phyloP scores from a whole-genome alignment of 148 eudicot genomes.

The Fagopyrum esculentum region DNA sequence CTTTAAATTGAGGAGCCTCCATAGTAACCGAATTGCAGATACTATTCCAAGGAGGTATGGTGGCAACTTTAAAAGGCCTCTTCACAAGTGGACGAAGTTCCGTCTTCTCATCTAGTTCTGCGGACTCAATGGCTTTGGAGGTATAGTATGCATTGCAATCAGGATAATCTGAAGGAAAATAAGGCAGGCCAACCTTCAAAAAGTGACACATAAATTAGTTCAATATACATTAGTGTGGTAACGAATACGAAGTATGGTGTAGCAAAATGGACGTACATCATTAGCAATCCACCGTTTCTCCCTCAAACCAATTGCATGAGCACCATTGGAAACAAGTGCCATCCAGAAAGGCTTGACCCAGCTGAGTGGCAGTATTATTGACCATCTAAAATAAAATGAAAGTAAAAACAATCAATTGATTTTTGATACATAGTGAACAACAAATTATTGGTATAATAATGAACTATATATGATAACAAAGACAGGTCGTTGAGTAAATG shows the following conservation, averaged over 20 bases:
- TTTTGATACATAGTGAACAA: background rate
- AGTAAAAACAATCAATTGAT: background rate
- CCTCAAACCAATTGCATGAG: slow-evolving; percentile 75
- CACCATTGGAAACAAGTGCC: slow-evolving; percentile 63
- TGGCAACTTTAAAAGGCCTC: slow-evolving; percentile 53
- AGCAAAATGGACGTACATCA: slow-evolving; percentile 38
- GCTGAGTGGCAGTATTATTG: slow-evolving; percentile 72
- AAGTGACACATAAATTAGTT: background rate
- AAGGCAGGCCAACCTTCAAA: slow-evolving; percentile 66
- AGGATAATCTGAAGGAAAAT: slow-evolving; percentile 81
- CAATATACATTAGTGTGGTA: background rate
- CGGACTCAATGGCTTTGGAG: slow-evolving; percentile 49
- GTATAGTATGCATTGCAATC: slow-evolving; percentile 54
- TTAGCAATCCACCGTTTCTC: slow-evolving; percentile 89
- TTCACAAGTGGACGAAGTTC: slow-evolving; percentile 39
- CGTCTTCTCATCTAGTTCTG: slow-evolving; percentile 25
- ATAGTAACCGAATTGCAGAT: slow-evolving; percentile 21
- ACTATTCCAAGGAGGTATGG: slow-evolving; percentile 67
- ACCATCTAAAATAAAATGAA: slow-evolving; percentile 48
- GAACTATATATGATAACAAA: background rate
- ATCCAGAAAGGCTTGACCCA: slow-evolving; percentile 90
- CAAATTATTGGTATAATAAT: background rate
- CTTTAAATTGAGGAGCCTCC: slow-evolving; percentile 13
- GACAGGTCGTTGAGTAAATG: background rate
- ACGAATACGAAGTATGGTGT: background rate